phyloP scores from a whole-genome alignment of 2,329 filamentous ascomycete genomes.

The Gliomastix tumulicola region DNA sequence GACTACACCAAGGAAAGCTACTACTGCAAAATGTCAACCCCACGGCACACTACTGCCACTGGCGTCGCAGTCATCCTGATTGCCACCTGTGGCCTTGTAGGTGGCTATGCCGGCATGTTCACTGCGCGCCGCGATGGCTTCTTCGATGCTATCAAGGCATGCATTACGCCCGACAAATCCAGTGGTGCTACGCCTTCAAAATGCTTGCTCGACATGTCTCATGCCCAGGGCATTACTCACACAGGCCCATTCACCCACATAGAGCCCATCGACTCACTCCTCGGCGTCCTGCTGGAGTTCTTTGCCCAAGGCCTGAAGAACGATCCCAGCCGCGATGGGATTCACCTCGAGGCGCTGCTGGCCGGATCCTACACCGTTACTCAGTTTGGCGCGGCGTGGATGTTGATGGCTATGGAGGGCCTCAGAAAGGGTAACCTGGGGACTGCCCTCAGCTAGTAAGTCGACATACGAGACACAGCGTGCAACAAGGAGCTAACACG shows the following conservation, averaged over 20 bases:
- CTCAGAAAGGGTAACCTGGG: constrained; percentile 2
- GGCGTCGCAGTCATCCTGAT: not conserved
- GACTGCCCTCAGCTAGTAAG: constrained; percentile 4
- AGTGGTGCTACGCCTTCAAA: too few species aligned
- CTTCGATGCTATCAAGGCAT: constrained; percentile 5
- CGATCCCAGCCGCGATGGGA: not conserved
- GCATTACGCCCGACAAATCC: not conserved
- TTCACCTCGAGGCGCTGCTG: constrained; percentile 4
- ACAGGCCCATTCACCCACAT: constrained; percentile 1
- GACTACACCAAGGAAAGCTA: too few species aligned
- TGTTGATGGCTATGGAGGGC: constrained; percentile 4
- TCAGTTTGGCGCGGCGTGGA: constrained; percentile 5
- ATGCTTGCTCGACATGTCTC: constrained; percentile 3
- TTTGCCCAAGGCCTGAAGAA: constrained; percentile 2
- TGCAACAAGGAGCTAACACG: constrained; percentile 2
- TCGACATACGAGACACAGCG: not conserved
- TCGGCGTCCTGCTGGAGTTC: constrained; percentile 6
- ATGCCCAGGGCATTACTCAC: not conserved
- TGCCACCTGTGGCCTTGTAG: constrained; percentile 3
- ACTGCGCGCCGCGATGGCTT: constrained; percentile 4
- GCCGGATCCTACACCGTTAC: constrained; percentile 2
- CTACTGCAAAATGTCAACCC: not conserved
- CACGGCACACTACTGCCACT: not conserved
- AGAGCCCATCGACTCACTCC: not conserved
- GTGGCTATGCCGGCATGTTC: constrained; percentile 5